These are phyloP conservation scores for Monosporascus sp. DNA, from an alignment of 2,329 filamentous ascomycete genomes.

Conservation along the genomic window DNA sequence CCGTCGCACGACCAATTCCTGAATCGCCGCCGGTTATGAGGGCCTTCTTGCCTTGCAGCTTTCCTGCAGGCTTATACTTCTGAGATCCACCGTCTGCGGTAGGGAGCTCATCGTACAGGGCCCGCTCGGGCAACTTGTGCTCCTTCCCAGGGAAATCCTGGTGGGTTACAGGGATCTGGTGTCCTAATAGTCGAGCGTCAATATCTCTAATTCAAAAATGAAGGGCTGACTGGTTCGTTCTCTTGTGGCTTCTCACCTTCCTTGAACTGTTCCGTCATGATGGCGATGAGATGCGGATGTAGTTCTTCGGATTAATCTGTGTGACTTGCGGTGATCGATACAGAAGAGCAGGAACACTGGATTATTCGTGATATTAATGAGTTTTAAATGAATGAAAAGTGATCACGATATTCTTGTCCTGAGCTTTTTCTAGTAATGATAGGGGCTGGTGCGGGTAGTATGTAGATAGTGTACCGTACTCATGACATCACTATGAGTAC, in stretches of 20 bases:
- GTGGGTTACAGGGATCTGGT: conserved; percentile 34
- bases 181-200: conserved; percentile 23
- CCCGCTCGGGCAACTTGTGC: conserved; percentile 46
- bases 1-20: conserved; percentile 71
- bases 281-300: neutral
- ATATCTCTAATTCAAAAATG: neutral
- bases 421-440: neutral
- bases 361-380: too few species aligned
- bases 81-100: conserved; percentile 62
- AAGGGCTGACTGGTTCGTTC: neutral
- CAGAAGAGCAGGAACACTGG: neutral
- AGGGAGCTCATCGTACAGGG: conserved; percentile 61
- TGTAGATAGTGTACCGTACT: conserved; percentile 4
- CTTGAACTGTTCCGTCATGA: conserved; percentile 30
- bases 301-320: too few species aligned
- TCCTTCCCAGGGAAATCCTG: conserved; percentile 40
- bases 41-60: conserved; percentile 69
- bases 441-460: neutral
- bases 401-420: too few species aligned
- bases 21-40: conserved; percentile 78
- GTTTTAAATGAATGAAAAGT: too few species aligned
- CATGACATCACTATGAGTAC: conserved; percentile 21
- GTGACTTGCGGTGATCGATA: neutral
- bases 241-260: conserved; percentile 20
- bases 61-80: conserved; percentile 69